phyloP scores from a whole-genome alignment of 2,329 filamentous ascomycete genomes.

The Aspergillus costaricaensis region DNA sequence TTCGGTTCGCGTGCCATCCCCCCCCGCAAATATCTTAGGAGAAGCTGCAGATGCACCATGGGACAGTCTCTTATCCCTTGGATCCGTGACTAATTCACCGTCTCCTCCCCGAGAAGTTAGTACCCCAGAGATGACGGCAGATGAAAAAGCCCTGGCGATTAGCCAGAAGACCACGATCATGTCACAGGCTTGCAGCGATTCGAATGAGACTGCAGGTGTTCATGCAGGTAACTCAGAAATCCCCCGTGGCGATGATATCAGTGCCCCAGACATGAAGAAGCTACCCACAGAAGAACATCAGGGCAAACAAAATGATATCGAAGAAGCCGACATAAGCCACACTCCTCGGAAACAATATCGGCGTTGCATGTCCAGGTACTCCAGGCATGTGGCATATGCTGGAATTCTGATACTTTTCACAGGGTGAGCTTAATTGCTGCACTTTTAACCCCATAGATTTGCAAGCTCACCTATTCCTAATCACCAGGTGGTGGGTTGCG shows the following conservation, averaged over 20 bases:
- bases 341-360: constrained; percentile 33
- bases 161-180: neutral
- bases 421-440: constrained; percentile 45
- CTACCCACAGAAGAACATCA: neutral
- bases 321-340: constrained; percentile 42
- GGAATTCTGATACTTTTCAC: constrained; percentile 54
- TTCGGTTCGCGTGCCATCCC: neutral
- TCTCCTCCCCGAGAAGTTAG: neutral
- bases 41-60: neutral
- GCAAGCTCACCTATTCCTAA: constrained; percentile 16
- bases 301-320: constrained; percentile 28
- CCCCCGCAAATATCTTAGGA: neutral
- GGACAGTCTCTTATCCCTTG: neutral
- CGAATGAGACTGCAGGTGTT: neutral
- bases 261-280: neutral
- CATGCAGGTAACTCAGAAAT: neutral
- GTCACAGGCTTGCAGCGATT: neutral
- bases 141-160: neutral
- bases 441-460: neutral
- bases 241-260: neutral
- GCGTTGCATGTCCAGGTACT: constrained; percentile 18
- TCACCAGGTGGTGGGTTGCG: constrained; percentile 71
- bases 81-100: neutral
- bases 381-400: constrained; percentile 48
- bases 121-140: neutral